Evolutionary conservation across 257 asterid genomes (phyloP).

Genomic region (Galeopsis tetrahit): DNA sequence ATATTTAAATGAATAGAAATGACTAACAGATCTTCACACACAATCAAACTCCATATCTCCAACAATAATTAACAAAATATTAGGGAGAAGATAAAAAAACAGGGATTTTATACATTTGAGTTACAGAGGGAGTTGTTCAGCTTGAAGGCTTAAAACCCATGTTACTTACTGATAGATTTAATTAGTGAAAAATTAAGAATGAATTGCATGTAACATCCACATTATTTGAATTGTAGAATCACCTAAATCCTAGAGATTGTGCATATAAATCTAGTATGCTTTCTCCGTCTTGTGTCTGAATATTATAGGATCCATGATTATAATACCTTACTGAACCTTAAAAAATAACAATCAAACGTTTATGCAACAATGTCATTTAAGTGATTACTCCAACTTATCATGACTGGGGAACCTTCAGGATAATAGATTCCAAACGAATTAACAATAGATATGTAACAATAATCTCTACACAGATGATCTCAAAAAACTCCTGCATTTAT

Average conservation of each 20-base stretch:
- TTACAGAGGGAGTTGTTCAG: background rate
- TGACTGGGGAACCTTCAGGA: background rate
- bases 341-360: background rate
- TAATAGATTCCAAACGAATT: background rate
- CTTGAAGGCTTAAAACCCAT: background rate
- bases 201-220: slow-evolving; percentile 3
- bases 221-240: background rate
- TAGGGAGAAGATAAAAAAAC: background rate
- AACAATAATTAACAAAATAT: slow-evolving; percentile 1
- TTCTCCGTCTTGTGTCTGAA: too few relatives aligned
- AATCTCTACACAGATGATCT: slow-evolving; percentile 11
- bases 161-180: background rate
- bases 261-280: background rate
- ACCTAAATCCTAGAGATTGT: background rate
- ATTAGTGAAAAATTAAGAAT: background rate
- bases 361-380: background rate
- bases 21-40: slow-evolving; percentile 8
- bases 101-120: background rate
- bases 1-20: slow-evolving; percentile 1
- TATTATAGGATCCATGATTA: background rate
- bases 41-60: background rate
- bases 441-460: background rate
- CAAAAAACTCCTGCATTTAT: background rate
- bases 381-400: slow-evolving; percentile 5
- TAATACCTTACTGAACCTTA: background rate